Base-by-base conservation (phyloP, 176 grass and related monocot genomes). In the Triticum monococcum region DNA sequence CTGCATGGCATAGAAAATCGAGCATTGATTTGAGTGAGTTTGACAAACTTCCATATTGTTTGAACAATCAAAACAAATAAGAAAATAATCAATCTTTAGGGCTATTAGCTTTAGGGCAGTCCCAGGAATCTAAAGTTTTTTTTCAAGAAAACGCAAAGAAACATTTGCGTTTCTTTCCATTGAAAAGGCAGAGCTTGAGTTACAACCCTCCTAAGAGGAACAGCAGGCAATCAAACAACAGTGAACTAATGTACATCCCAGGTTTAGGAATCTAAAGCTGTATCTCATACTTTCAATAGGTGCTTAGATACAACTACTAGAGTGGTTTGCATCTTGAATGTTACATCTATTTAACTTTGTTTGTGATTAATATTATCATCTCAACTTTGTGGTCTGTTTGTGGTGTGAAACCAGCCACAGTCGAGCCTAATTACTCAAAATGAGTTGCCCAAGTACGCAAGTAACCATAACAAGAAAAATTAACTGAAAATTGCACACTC, bases 21-120 rank as follows among this genome's bases (percentile, higher is more conserved):
- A 64, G 28, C 2, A 48, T 68, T 28, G 23, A 28, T 75, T 66
- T 31, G 8, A 81, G 20, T 59, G 64, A 86, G 77, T 52, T 84
- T 79, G 83, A 72, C 78, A 87, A 92, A 87, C 87, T 87, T 86
- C 79, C 12, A 77, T 92, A 80, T 80, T 90, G 71, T 89, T 61
- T 54, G 31, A 82, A 43, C 71, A 86, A 4, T 41, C 68, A n/a
- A 84, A 66, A 18, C 4, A 76, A 36, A n/a, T 74, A 18, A 78
- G 67, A 40, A 81, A 31, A 72, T 60, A 89, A 73, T 64, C 22
- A 54, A 54, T 54, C 50, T 54, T 54, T 54, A 54, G 50, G 50
- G 16, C 16, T 54, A 54, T 54, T 7, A 54, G 50, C 50, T 18
- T 54, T 54, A 18, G 50, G 50, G 50, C 50, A 54, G 50, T 54